Conservation (phyloP, 305 asterid species). For the Fraxinus greggii region DNA sequence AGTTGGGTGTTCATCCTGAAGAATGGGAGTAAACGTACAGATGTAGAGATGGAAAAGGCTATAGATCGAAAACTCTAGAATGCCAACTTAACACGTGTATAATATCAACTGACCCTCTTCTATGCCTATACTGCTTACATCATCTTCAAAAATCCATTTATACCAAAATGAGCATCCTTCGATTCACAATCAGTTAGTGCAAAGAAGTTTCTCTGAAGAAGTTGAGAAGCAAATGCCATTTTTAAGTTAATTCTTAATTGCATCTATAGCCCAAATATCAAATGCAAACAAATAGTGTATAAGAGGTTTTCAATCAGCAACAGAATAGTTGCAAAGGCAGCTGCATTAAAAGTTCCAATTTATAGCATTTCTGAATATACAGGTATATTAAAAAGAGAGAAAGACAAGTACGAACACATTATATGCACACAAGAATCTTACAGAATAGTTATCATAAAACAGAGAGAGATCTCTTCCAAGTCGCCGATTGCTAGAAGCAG, state of each 20-base stretch:
- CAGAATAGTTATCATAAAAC: conserved; percentile 80
- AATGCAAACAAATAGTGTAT: background rate
- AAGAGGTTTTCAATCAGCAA: background rate
- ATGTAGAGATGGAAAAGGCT: conserved; percentile 8
- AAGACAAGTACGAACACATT: background rate
- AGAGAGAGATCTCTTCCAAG: conserved; percentile 48
- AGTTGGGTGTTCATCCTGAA: conserved; percentile 57
- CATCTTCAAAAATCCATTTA: conserved; percentile 68
- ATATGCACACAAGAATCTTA: conserved; percentile 40
- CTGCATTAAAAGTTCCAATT: background rate
- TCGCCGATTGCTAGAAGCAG: conserved; percentile 50
- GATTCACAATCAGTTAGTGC: conserved; percentile 80
- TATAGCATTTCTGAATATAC: conserved; percentile 11
- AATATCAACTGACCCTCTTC: conserved; percentile 49
- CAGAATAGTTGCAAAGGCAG: conserved; percentile 6
- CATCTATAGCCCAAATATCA: conserved; percentile 20
- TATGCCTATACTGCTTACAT: conserved; percentile 66
- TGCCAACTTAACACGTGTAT: conserved; percentile 14
- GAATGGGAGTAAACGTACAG: conserved; percentile 15
- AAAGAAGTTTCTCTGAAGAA: conserved; percentile 78
- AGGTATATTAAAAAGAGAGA: background rate
- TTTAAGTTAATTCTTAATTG: background rate
- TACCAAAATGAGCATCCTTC: conserved; percentile 52
- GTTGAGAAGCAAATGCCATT: conserved; percentile 21
- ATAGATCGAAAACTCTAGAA: conserved; percentile 1